These are phyloP conservation scores for Phytophthora tubulina DNA, from an alignment of 352 stramenopile species.

Conservation along the genomic window DNA sequence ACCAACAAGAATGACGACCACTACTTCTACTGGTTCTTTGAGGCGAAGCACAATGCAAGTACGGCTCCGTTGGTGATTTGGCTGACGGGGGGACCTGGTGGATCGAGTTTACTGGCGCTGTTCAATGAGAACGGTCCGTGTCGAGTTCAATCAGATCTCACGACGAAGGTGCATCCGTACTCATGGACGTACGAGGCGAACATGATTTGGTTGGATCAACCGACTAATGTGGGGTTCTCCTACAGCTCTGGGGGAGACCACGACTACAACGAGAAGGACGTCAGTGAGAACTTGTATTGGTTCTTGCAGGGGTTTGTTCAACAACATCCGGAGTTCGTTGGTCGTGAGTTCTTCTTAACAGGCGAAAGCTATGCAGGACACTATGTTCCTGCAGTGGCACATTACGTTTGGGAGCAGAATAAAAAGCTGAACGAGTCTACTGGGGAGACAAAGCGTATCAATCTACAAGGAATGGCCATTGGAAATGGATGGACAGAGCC, in stretches of 20 bases:
- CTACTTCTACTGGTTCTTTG: conserved; percentile 79
- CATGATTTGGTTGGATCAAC: conserved; percentile 68
- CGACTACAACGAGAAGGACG: conserved; percentile 47
- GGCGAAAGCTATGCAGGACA: conserved; percentile 42
- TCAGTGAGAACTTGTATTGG: conserved; percentile 55
- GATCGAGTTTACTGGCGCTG: conserved; percentile 58
- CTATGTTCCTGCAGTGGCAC: conserved; percentile 52
- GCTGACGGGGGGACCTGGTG: conserved; percentile 36
- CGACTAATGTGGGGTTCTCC: conserved; percentile 55
- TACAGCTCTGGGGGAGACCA: conserved; percentile 30
- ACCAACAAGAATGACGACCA: conserved; percentile 63
- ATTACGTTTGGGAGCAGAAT: conserved; percentile 52
- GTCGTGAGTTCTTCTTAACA: conserved; percentile 52
- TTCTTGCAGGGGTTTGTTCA: conserved; percentile 55
- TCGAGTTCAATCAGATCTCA: conserved; percentile 37
- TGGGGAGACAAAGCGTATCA: conserved; percentile 33
- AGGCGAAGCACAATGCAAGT: conserved; percentile 42
- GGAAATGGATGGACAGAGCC: conserved; percentile 54
- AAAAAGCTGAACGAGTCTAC: conserved; percentile 24
- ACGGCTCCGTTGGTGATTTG: conserved; percentile 6
- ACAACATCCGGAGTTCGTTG: conserved; percentile 54
- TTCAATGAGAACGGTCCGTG: conserved; percentile 45
- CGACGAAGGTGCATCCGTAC: conserved; percentile 52
- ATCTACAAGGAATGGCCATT: conserved; percentile 59
- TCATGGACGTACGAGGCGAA: conserved; percentile 64